Base-by-base conservation (phyloP, 805 yeast genomes). In the Candida saitoana region DNA sequence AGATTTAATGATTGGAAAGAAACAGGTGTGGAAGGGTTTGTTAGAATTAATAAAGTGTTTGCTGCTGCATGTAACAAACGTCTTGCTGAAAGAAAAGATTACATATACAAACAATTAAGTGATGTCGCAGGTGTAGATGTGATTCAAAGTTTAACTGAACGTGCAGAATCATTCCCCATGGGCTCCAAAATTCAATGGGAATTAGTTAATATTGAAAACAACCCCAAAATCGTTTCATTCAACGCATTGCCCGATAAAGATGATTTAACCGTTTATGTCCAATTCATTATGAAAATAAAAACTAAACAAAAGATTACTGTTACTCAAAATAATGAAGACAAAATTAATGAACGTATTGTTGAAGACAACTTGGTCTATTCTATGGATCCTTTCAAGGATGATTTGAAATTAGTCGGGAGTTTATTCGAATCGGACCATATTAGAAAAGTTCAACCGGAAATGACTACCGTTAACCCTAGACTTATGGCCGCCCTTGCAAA, bases 1-100 rank as follows among this genome's bases (percentile, higher is more conserved):
- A 57, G 75, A 43, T 84, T 80, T 60, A 87, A 90, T 24, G 76
- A 80, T 45, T 90, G 96, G 96, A 87, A 86, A 60, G 91, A 88
- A 62, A 74, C 74, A 22, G 95, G 95, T 5, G 80, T 90, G 51
- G 87, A 87, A 51, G 71, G 70, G 39, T 89, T 80, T 60, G 84
- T 84, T 20, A 77, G 77, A 43, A 83, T 87, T n/a, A 88, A 90
- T 64, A 80, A 81, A 54, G 81, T 88, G 2, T 90, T 90, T 69
- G 91, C 95, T 2, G 57, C 65, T 19, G 69, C 67, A 1, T 69
- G 74, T 53, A 60, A 57, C 42, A 52, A 58, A 41, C 57, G 61
- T 4, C 42, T 42, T 15, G 42, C 44, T 6, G 60, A 62, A 41
- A 52, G 73, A 42, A 57, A 69, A 15, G 71, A 69, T 24, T 70